Conservation (phyloP, 2,329 filamentous ascomycete genomes). For the Sclerotinia trifoliorum region DNA sequence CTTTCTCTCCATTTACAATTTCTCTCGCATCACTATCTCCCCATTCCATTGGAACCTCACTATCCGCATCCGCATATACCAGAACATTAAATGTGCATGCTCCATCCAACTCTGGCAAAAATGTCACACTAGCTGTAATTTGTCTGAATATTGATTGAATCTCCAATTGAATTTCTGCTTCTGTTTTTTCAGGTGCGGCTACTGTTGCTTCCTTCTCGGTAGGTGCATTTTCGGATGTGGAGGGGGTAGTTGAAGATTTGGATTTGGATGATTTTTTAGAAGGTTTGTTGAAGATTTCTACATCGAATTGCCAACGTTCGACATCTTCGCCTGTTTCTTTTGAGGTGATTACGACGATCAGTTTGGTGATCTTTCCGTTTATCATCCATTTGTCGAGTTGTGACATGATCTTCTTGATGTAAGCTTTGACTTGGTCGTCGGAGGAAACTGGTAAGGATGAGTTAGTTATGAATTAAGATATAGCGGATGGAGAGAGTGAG, state of each 20-base stretch:
- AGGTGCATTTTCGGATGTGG: slow-evolving; percentile 61
- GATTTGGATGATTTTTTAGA: slow-evolving; percentile 43
- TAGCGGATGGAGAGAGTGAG: neutral
- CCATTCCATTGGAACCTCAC: slow-evolving; percentile 96
- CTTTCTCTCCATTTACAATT: slow-evolving; percentile 87
- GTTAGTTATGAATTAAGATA: neutral
- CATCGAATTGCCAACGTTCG: slow-evolving; percentile 97
- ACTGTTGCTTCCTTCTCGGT: slow-evolving; percentile 42
- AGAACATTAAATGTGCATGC: slow-evolving; percentile 99
- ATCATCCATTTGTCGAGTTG: slow-evolving; percentile 98
- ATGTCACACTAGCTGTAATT: slow-evolving; percentile 96
- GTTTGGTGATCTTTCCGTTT: slow-evolving; percentile 92
- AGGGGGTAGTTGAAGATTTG: slow-evolving; percentile 41
- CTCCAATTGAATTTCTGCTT: slow-evolving; percentile 89
- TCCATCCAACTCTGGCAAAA: slow-evolving; percentile 87
- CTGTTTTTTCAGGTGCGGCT: slow-evolving; percentile 68
- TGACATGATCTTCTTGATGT: slow-evolving; percentile 99
- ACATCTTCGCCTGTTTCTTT: slow-evolving; percentile 97
- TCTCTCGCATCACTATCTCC: slow-evolving; percentile 98
- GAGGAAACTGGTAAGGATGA: slow-evolving; percentile 64
- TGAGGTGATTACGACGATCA: slow-evolving; percentile 94
- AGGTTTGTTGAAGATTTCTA: slow-evolving; percentile 49
- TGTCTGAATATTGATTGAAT: slow-evolving; percentile 97
- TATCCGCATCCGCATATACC: slow-evolving; percentile 95
- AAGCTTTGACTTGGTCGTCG: slow-evolving; percentile 97